Evolutionary conservation across 2,329 filamentous ascomycete genomes (phyloP).

Genomic region (Phyllosticta citribraziliensis): DNA sequence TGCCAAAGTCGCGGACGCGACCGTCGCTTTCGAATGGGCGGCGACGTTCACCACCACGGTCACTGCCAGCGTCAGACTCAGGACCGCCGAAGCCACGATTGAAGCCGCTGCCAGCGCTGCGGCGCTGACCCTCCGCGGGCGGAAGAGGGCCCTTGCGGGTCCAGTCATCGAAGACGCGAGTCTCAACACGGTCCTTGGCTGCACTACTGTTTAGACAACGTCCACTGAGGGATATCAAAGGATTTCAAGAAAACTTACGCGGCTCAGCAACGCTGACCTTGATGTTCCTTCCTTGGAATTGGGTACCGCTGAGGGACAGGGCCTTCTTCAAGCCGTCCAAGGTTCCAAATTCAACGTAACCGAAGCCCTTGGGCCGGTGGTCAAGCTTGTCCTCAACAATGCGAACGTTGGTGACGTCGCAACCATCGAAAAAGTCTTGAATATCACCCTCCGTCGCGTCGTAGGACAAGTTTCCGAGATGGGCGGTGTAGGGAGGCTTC

Average conservation of each 20-base stretch:
- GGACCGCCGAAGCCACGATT: conserved; percentile 43
- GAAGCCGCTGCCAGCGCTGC: conserved; percentile 33
- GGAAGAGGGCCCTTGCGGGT: conserved; percentile 83
- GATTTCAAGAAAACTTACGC: conserved; percentile 56
- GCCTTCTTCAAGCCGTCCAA: conserved; percentile 88
- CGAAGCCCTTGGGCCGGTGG: conserved; percentile 92
- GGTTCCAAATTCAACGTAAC: conserved; percentile 87
- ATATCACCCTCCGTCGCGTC: conserved; percentile 80
- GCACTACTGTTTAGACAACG: conserved; percentile 27
- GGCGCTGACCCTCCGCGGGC: conserved; percentile 54
- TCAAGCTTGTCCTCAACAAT: conserved; percentile 96
- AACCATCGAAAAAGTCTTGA: conserved; percentile 73
- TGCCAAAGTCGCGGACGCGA: conserved; percentile 69
- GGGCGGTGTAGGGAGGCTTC: conserved; percentile 89
- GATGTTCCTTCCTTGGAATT: conserved; percentile 81
- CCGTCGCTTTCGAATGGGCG: conserved; percentile 56
- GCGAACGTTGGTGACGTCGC: conserved; percentile 80
- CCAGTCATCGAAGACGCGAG: conserved; percentile 81
- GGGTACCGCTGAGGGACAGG: conserved; percentile 68
- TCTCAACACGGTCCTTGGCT: conserved; percentile 83
- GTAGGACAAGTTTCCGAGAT: conserved; percentile 94
- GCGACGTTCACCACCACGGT: conserved; percentile 51
- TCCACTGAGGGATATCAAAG: not conserved
- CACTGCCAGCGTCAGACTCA: conserved; percentile 43
- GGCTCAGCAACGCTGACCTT: conserved; percentile 94